These are phyloP conservation scores for Erodium maritimum DNA, from an alignment of 345 rosid genomes.

Conservation along the genomic window DNA sequence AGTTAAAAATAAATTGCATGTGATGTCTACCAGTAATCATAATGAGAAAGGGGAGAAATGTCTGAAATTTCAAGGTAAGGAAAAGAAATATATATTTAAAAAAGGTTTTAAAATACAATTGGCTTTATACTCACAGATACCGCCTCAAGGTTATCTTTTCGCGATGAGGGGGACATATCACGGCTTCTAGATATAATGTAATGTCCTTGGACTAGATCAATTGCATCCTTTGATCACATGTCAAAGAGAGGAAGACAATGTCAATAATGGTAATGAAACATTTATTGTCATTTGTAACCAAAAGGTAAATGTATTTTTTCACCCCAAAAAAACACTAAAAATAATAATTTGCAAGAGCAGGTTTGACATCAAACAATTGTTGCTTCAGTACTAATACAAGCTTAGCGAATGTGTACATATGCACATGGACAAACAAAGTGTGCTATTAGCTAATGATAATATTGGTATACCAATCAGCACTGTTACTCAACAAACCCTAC, in stretches of 20 bases:
- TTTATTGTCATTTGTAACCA: too few species aligned
- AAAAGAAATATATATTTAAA: background rate
- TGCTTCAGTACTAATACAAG: too few species aligned
- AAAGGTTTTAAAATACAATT: background rate
- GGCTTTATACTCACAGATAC: conserved; percentile 54
- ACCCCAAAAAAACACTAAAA: background rate
- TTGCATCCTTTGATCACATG: conserved; percentile 46
- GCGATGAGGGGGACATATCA: conserved; percentile 49
- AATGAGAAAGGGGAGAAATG: background rate
- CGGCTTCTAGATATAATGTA: conserved; percentile 73
- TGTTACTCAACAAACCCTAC: too few species aligned
- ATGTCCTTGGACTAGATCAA: conserved; percentile 84
- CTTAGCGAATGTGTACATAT: too few species aligned
- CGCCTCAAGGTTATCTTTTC: conserved; percentile 53
- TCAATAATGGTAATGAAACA: background rate
- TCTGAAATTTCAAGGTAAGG: background rate
- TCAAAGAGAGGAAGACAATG: conserved; percentile 1
- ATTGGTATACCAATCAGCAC: too few species aligned
- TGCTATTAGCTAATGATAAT: too few species aligned
- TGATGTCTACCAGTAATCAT: background rate
- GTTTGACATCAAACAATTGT: too few species aligned
- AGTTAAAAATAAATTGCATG: too few species aligned
- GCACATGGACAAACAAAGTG: too few species aligned
- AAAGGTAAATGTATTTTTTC: too few species aligned
- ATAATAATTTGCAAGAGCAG: background rate